phyloP scores from a whole-genome alignment of 768 basidiomycete species.

The Boletales sp. region DNA sequence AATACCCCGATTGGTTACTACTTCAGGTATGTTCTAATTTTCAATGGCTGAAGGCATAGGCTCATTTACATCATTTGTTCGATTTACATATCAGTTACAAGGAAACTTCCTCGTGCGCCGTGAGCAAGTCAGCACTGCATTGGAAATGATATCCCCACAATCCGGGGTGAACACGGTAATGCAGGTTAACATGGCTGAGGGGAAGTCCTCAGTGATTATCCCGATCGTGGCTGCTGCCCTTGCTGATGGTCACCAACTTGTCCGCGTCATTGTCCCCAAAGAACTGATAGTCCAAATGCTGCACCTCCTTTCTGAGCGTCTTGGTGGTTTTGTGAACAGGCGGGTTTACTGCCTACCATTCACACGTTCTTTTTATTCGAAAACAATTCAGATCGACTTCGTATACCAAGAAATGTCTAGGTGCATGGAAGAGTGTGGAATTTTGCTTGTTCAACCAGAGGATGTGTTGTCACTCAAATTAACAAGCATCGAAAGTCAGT shows the following conservation, averaged over 20 bases:
- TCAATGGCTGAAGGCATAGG: too few relatives aligned
- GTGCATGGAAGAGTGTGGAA: constrained; percentile 21
- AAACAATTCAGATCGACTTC: constrained; percentile 6
- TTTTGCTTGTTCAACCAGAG: not conserved
- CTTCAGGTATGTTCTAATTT: constrained; percentile 33
- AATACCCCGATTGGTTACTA: constrained; percentile 39
- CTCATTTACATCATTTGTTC: not conserved
- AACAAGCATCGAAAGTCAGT: not conserved
- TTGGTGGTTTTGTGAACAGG: constrained; percentile 34
- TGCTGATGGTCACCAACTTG: constrained; percentile 27
- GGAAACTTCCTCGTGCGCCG: constrained; percentile 33
- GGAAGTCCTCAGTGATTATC: constrained; percentile 10
- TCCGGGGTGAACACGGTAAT: not conserved
- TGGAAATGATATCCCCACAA: not conserved
- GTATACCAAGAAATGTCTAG: constrained; percentile 22
- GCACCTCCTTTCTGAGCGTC: constrained; percentile 15
- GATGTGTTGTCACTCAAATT: not conserved
- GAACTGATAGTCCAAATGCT: not conserved
- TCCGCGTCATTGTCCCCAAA: constrained; percentile 13
- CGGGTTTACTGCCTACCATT: not conserved
- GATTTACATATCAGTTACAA: not conserved
- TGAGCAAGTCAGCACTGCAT: constrained; percentile 2
- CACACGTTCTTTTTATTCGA: constrained; percentile 13
- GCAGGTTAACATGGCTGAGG: not conserved
- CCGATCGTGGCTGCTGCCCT: constrained; percentile 24